These are phyloP conservation scores for Lasiodiplodia hormozganensis DNA, from an alignment of 2,329 filamentous ascomycete species.

Conservation along the genomic window DNA sequence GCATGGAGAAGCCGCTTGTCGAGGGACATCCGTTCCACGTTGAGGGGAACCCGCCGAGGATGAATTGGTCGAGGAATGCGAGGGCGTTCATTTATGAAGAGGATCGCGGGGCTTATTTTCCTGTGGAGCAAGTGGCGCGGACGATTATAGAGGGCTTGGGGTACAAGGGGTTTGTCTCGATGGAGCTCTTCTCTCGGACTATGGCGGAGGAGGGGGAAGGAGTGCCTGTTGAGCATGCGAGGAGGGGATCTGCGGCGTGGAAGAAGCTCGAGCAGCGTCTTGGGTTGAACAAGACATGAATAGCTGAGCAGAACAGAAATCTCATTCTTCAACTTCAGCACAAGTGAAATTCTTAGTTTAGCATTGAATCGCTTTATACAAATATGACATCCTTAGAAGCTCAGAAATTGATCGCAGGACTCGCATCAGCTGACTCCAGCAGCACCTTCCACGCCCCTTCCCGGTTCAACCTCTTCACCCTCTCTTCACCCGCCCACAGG, in stretches of 20 bases:
- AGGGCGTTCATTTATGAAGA: conserved; percentile 28
- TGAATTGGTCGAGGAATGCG: conserved; percentile 32
- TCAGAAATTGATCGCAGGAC: background rate
- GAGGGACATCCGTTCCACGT: conserved; percentile 30
- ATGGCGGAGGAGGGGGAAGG: background rate
- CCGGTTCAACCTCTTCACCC: background rate
- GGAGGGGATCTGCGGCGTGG: background rate
- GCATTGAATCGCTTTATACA: no score
- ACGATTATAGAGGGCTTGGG: background rate
- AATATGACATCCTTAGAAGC: accelerated
- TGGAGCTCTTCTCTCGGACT: background rate
- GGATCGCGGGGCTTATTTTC: background rate
- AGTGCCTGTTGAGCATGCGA: background rate
- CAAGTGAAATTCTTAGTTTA: no score
- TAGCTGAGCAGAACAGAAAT: background rate
- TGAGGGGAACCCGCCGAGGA: conserved; percentile 26
- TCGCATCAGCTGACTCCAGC: background rate
- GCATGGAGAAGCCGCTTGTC: conserved; percentile 25
- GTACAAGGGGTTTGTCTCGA: background rate
- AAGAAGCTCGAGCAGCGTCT: background rate
- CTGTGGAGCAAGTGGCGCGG: conserved; percentile 3
- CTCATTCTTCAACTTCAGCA: background rate
- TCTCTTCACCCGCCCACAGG: conserved; percentile 42
- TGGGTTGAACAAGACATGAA: background rate
- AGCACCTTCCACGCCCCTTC: background rate